Base-by-base conservation (phyloP, 164 flowering plant species). In the Magnolia sinica region DNA sequence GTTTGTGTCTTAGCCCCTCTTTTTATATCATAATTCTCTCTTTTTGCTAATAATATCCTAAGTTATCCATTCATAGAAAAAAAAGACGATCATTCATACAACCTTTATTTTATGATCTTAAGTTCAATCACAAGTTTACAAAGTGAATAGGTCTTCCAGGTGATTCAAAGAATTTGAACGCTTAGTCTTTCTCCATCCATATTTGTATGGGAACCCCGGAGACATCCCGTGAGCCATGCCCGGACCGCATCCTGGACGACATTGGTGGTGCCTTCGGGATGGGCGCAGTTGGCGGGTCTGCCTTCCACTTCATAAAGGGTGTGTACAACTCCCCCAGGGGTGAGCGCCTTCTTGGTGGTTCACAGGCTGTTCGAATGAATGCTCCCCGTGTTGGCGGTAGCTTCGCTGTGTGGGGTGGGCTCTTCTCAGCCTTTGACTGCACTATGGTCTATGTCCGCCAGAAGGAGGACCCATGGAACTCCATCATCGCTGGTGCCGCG, bases 401-500 rank as follows among this genome's bases (percentile, higher is more conserved):
- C 78, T 95, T 93, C 81, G 98, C 97, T 18, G 95, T 89, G 3
- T 95, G 97, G 98, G 97, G 97, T 3, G 97, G 93, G 1, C 87
- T 92, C 1, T 92, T 91, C 83, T 91, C 97, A n/a, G 80, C 88
- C 37, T 91, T 88, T 68, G 98, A 95, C 71, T 95, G 98, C 82
- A 76, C 89, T 76, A 87, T 91, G 92, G 96, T 91, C 49, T 93
- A 89, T 80, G 29, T 88, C 37, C 89, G 98, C 59, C 95, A 94
- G 84, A 94, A 94, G 85, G 98, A 94, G 77, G 97, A 94, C 29
- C 98, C 98, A 0, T 94, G 97, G 97, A 94, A 94, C 82, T 94
- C 97, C 0, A 91, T 94, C 80, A 50, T 91, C 37, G 90, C 97
- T 49, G 98, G 97, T 19, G 98, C 50, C 59, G 94, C 96, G 66